Evolutionary conservation across 1,284 basidiomycete species (phyloP).

Genomic region (Gomphus bonarii): DNA sequence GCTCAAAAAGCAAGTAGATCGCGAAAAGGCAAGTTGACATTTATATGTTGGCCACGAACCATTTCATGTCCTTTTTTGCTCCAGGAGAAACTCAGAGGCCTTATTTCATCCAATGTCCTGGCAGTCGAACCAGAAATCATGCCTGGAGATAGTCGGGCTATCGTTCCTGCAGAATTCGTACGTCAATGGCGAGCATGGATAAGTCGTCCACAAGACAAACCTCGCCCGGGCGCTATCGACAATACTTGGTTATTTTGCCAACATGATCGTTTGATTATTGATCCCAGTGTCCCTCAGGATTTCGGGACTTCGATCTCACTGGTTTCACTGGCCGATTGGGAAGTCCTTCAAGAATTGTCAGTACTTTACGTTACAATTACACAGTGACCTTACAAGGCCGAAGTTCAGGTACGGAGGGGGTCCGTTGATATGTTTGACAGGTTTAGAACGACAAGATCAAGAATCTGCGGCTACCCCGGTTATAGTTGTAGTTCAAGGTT

Average conservation of each 20-base stretch:
- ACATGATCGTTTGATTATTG: slow-evolving; percentile 53
- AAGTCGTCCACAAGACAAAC: slow-evolving; percentile 39
- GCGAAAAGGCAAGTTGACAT: slow-evolving; percentile 51
- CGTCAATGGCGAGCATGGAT: slow-evolving; percentile 62
- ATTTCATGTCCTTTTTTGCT: neutral
- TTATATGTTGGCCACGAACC: neutral
- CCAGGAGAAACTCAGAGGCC: slow-evolving; percentile 3
- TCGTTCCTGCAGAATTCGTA: slow-evolving; percentile 52
- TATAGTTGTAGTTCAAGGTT: slow-evolving; percentile 36
- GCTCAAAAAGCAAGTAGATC: slow-evolving; percentile 49
- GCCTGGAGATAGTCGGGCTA: slow-evolving; percentile 23
- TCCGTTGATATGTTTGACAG: slow-evolving; percentile 32
- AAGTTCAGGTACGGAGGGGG: slow-evolving; percentile 45
- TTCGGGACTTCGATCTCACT: slow-evolving; percentile 42
- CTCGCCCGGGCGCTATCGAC: slow-evolving; percentile 51
- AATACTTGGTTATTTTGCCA: slow-evolving; percentile 55
- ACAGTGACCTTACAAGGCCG: slow-evolving; percentile 7
- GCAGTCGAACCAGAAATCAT: neutral
- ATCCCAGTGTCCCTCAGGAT: slow-evolving; percentile 51
- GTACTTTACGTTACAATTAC: slow-evolving; percentile 18
- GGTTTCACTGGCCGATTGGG: slow-evolving; percentile 55
- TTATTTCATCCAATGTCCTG: neutral
- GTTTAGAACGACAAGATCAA: slow-evolving; percentile 31
- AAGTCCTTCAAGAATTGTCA: slow-evolving; percentile 43
- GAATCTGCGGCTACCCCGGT: slow-evolving; percentile 22